These are phyloP conservation scores for Astragalus glycyphyllos DNA, from an alignment of 306 rosid genomes.

Conservation along the genomic window DNA sequence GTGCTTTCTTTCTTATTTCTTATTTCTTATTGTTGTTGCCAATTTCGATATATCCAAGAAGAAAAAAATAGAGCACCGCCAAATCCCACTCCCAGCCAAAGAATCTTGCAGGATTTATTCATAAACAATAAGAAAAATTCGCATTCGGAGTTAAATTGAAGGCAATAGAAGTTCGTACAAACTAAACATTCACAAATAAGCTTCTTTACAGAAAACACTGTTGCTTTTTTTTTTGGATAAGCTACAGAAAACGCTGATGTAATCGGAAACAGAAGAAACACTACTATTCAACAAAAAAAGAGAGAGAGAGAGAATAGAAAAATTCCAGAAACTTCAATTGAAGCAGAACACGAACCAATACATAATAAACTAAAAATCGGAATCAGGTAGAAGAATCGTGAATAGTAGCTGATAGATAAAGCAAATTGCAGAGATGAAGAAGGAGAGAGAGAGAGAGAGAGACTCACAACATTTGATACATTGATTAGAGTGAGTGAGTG, in stretches of 20 bases:
- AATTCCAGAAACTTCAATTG: slow-evolving; percentile 22
- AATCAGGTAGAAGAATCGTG: slow-evolving; percentile 21
- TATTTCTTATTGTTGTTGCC: neutral
- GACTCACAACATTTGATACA: no score
- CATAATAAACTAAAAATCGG: slow-evolving; percentile 8
- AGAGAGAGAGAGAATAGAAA: neutral
- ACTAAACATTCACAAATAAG: neutral
- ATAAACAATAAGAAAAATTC: neutral
- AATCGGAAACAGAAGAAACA: slow-evolving; percentile 15
- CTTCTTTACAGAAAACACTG: slow-evolving; percentile 3
- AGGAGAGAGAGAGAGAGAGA: neutral
- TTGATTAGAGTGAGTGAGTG: no score
- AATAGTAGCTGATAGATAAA: neutral
- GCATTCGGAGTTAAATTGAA: neutral
- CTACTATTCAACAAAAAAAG: neutral
- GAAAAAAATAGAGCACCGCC: slow-evolving; percentile 3
- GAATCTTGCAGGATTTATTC: neutral
- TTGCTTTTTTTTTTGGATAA: neutral
- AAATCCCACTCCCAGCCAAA: neutral
- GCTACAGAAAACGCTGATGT: slow-evolving; percentile 11
- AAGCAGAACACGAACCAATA: slow-evolving; percentile 7
- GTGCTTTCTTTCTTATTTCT: neutral
- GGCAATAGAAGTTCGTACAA: neutral
- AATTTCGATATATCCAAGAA: neutral
- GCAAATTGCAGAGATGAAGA: neutral